These are phyloP conservation scores for Nitzschia sp. DNA, from an alignment of 108 stramenopile species.

Conservation along the genomic window DNA sequence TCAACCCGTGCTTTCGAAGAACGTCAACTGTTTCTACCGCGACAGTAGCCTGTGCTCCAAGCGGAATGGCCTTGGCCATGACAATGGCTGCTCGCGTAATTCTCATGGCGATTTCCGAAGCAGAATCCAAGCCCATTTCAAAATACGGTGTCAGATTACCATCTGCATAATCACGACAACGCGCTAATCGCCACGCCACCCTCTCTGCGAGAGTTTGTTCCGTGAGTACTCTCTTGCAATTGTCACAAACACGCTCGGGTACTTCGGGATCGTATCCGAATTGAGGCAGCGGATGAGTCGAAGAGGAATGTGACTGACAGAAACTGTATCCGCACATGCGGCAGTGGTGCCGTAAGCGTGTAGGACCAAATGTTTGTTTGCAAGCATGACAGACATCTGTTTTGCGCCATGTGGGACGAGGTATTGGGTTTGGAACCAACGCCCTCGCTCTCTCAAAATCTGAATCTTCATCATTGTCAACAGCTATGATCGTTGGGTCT, in stretches of 20 bases:
- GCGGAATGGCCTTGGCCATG: constrained; percentile 74
- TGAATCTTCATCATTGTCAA: constrained; percentile 26
- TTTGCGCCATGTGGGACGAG: constrained; percentile 65
- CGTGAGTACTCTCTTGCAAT: constrained; percentile 70
- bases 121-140: constrained; percentile 78
- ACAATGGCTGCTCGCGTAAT: constrained; percentile 65
- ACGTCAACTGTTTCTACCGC: constrained; percentile 93
- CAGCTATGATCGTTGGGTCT: neutral
- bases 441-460: constrained; percentile 67
- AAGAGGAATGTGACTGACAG: constrained; percentile 69
- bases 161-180: constrained; percentile 68
- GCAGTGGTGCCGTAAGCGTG: constrained; percentile 90
- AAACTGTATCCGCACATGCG: constrained; percentile 84
- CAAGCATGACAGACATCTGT: constrained; percentile 69
- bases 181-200: constrained; percentile 78
- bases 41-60: constrained; percentile 85
- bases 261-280: constrained; percentile 81
- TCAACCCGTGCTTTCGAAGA: constrained; percentile 85
- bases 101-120: constrained; percentile 69
- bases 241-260: constrained; percentile 80
- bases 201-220: constrained; percentile 82
- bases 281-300: constrained; percentile 69
- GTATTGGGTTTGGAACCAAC: constrained; percentile 62
- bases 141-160: constrained; percentile 76
- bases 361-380: constrained; percentile 73